Conservation (phyloP, 1,284 basidiomycete species). For the Cutaneotrichosporon cutaneum region DNA sequence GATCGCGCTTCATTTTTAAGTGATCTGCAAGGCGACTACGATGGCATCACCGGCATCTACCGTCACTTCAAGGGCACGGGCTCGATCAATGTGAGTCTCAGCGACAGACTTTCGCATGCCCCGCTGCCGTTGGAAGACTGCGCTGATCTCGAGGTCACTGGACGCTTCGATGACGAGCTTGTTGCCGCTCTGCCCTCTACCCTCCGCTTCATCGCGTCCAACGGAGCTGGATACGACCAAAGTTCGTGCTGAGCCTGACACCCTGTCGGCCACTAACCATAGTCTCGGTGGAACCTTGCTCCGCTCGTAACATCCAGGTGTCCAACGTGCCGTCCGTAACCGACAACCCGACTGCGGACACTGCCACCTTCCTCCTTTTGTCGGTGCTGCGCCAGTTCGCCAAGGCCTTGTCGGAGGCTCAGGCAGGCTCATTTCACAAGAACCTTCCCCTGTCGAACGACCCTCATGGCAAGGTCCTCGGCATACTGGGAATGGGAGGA, state of each 20-base stretch:
- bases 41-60: slow-evolving; percentile 29
- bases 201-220: slow-evolving; percentile 29
- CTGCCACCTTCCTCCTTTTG: slow-evolving; percentile 76
- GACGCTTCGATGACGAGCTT: slow-evolving; percentile 31
- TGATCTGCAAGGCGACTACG: slow-evolving; percentile 27
- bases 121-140: no score
- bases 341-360: slow-evolving; percentile 83
- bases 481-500: slow-evolving; percentile 32
- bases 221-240: slow-evolving; percentile 39
- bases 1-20: slow-evolving; percentile 26
- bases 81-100: slow-evolving; percentile 28
- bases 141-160: slow-evolving; percentile 26
- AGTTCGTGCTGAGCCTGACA: slow-evolving; percentile 24
- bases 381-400: slow-evolving; percentile 72
- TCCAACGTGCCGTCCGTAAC: slow-evolving; percentile 83
- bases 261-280: neutral
- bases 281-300: slow-evolving; percentile 66
- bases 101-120: no score
- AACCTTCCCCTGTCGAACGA: slow-evolving; percentile 30
- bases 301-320: slow-evolving; percentile 67
- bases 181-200: slow-evolving; percentile 20
- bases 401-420: slow-evolving; percentile 64
- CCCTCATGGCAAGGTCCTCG: slow-evolving; percentile 21
- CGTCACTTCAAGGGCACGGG: slow-evolving; percentile 35
- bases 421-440: slow-evolving; percentile 58